Base-by-base conservation (phyloP, 352 stramenopile species). In the Phytophthora lateralis region DNA sequence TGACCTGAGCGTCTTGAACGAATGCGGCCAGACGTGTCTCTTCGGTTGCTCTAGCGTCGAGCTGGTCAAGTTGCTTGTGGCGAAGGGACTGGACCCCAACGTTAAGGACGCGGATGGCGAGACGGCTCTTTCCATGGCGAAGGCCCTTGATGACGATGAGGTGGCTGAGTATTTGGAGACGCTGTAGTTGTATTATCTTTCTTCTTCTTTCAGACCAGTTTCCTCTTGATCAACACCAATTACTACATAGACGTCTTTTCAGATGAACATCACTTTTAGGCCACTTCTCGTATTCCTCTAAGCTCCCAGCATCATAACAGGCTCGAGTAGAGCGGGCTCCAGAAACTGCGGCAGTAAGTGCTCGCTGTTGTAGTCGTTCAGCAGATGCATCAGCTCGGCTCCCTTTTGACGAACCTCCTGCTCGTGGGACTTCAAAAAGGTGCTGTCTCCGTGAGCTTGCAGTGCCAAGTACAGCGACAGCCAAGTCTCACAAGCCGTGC, bases 41-140 rank as follows among this genome's bases (percentile, higher is more conserved):
- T 95, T 95, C 39, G 84, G 86, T 29, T 93, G 86, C 66, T 93
- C 82, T 17, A 86, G 83, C 46, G 55, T 88, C 54, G 79, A 90
- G 35, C 58, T 95, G 44, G 81, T 83, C 20, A 66, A 81, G 47
- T 53, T 87, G 58, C 70, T 95, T 3, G 67, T 93, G 11, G 26
- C 63, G 18, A 82, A 89, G 55, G 82, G 84, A 12, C 73, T 91
- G 15, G 81, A 95, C 55, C 75, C 80, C 24, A 77, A 66, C 2
- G 63, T 91, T 46, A 74, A 76, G 46, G 86, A 91, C 57, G 59
- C 69, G 21, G 84, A 95, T 38, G 69, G 65, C 29, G 86, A 95
- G 69, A 93, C 84, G 29, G 82, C 83, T 30, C 73, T 73, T 54
- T 87, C 80, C 7, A 79, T 95, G 52, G 86, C 86, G 2, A 52